These are phyloP conservation scores for Claviceps fusiformis DNA, from an alignment of 2,329 filamentous ascomycete species.

Conservation along the genomic window DNA sequence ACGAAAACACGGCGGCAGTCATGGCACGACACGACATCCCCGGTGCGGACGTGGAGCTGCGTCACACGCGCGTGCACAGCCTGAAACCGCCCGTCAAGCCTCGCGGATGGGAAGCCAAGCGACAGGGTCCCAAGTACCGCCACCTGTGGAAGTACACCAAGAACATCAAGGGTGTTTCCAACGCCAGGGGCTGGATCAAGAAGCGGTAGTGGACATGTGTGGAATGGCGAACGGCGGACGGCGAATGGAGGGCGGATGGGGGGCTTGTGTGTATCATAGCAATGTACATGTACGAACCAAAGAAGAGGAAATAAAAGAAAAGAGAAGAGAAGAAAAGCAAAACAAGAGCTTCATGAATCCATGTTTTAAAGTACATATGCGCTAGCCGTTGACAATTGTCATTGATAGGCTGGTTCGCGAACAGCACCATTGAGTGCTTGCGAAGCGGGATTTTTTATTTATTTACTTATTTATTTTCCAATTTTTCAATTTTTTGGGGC, in stretches of 20 bases:
- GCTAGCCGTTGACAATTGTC: no score
- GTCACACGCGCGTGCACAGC: slow-evolving; percentile 60
- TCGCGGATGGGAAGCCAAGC: slow-evolving; percentile 53
- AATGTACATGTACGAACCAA: slow-evolving; percentile 3
- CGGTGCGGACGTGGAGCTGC: slow-evolving; percentile 73
- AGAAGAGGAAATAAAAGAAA: background rate
- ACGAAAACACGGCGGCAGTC: slow-evolving; percentile 72
- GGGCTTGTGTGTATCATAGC: slow-evolving; percentile 5
- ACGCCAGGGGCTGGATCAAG: slow-evolving; percentile 28
- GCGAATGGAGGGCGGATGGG: background rate
- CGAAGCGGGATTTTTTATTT: no score
- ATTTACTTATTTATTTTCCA: no score
- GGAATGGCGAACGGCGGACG: no score
- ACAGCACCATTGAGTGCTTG: no score
- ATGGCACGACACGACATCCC: slow-evolving; percentile 68
- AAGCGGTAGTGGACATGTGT: slow-evolving; percentile 15
- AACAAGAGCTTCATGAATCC: no score
- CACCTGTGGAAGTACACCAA: slow-evolving; percentile 52
- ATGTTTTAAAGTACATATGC: no score
- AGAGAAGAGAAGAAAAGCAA: background rate
- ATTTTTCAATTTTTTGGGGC: no score
- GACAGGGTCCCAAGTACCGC: slow-evolving; percentile 50
- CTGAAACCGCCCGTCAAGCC: slow-evolving; percentile 48
- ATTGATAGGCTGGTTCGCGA: no score
- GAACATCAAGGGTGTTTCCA: slow-evolving; percentile 36